Percentiles rank a stretch among this genome's conserved stretches.
Evolutionary conservation across 345 rosid genomes (phyloP).

Genomic region (Linum trigynum): DNA sequence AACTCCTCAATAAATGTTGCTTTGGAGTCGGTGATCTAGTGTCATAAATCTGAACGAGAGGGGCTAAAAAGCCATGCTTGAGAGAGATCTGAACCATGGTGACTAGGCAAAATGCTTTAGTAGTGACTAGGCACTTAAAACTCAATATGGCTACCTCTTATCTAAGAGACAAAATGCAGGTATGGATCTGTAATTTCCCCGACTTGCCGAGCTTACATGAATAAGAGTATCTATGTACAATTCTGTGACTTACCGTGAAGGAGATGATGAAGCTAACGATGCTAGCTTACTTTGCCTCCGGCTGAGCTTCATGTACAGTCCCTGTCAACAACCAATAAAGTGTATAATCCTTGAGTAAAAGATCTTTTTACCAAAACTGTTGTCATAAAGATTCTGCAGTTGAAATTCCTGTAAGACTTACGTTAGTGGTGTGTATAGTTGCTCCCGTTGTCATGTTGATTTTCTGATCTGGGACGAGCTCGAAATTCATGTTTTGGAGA

Average conservation of each 20-base stretch:
- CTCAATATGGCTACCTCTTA: background rate
- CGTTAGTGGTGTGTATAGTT: constrained; percentile 82
- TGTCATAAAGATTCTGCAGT: background rate
- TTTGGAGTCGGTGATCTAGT: no score
- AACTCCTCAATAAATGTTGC: no score
- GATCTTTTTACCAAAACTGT: background rate
- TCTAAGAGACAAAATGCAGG: background rate
- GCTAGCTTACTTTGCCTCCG: constrained; percentile 27
- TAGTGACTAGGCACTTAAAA: background rate
- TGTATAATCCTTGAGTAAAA: background rate
- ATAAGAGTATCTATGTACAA: background rate
- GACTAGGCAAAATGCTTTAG: no score
- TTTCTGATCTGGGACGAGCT: constrained; percentile 76
- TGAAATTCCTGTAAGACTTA: constrained; percentile 18
- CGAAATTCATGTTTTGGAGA: constrained; percentile 63
- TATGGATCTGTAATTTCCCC: constrained; percentile 4
- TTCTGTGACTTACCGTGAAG: constrained; percentile 26
- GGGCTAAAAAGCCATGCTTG: no score
- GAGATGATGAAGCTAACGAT: constrained; percentile 15
- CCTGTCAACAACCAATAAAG: constrained; percentile 36
- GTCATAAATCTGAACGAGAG: no score
- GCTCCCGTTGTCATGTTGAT: constrained; percentile 95
- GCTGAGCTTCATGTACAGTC: constrained; percentile 70
- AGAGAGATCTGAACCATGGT: no score
- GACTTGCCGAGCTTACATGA: background rate